Evolutionary conservation across 192 early-diverging fungal species (phyloP).

Genomic region (Entomortierella chlamydospora): DNA sequence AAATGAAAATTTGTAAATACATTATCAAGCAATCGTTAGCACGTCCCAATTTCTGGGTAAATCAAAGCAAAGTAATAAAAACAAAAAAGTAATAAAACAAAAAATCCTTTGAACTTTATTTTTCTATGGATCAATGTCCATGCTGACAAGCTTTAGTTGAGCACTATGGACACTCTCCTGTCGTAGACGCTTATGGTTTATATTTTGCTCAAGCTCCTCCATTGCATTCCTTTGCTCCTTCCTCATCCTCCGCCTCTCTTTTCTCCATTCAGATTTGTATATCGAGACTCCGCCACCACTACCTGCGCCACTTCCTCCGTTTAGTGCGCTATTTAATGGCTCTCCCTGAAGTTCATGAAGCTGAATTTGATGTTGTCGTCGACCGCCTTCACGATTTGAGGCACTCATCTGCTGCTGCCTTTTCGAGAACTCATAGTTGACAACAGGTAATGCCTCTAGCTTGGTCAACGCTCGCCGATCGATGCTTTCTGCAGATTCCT

Average conservation of each 20-base stretch:
- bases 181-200: constrained; percentile 37
- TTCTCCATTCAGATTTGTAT: constrained; percentile 37
- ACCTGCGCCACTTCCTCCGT: neutral
- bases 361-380: neutral
- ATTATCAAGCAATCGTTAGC: too few species aligned
- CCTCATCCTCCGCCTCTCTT: constrained; percentile 33
- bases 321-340: neutral
- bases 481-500: constrained; percentile 16
- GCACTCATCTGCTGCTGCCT: constrained; percentile 25
- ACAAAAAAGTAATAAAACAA: too few species aligned
- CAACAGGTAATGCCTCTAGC: constrained; percentile 42
- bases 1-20: neutral
- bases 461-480: constrained; percentile 21
- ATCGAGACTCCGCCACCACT: neutral
- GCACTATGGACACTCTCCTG: constrained; percentile 14
- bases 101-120: too few species aligned
- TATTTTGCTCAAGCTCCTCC: constrained; percentile 33
- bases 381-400: constrained; percentile 10
- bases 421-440: constrained; percentile 42
- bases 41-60: too few species aligned
- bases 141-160: constrained; percentile 39
- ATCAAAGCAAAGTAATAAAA: too few species aligned
- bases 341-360: constrained; percentile 23
- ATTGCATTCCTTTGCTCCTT: constrained; percentile 18
- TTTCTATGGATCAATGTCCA: constrained; percentile 30